Evolutionary conservation across 352 stramenopile genomes (phyloP), one percentile per base, ranked within the genome.

Genomic region (Pythium periplocum): DNA sequence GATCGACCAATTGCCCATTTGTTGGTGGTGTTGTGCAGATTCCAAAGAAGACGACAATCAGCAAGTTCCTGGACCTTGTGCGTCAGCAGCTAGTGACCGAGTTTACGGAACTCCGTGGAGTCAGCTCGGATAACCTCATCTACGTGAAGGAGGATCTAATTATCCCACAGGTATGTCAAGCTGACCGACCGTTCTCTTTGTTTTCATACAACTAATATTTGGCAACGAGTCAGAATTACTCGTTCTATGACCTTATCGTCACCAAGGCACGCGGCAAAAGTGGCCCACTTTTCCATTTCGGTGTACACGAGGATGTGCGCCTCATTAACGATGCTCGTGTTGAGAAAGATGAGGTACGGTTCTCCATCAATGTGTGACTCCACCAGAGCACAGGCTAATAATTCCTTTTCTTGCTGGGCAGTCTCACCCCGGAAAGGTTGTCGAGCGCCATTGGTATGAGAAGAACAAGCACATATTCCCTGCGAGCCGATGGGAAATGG

Each of bases 91-190:
- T 98, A 7, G 73, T 83, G 38, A 71, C 75, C 4, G 90, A 98
- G 55, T 99, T 99, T 64, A 69, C 83, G 5, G 93, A 98, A 57
- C 69, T 99, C 41, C 75, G 83, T 26, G 90, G 90, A 55, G 79
- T 96, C 10, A 87, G 83, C 38, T 62, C 83, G 0, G 96, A 99
- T 53, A 97, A 96, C 43, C 72, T 99, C 10, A 75, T 99, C 30
- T 99, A 99, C 74, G 84, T 99, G 56, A 98, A 98, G 62, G 96
- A 99, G 70, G 96, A 99, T 72, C 68, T 98, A n/a, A 98, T 99
- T 54, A 96, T 99, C 54, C 96, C 96, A n/a, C 84, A 94, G 51
- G 83, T 94, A 71, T 51, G 73, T 40, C 3, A 7, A 48, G 38
- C 12, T 12, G 38, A 12, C 7, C 51, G 3, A 10, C 8, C 33